These are phyloP conservation scores for Salvia sclarea DNA, from an alignment of 305 asterid species.

Conservation along the genomic window DNA sequence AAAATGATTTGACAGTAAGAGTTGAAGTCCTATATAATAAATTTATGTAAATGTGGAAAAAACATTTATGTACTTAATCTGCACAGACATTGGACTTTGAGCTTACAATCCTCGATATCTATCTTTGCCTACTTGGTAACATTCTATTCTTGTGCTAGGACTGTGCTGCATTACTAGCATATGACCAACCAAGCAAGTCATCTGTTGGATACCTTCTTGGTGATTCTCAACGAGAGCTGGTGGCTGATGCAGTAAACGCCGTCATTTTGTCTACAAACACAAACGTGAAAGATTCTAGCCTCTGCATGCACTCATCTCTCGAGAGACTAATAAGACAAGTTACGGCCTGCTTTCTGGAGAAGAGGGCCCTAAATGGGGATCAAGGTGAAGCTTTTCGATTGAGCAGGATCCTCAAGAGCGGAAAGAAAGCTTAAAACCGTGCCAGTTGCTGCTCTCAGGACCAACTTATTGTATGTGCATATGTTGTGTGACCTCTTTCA, in stretches of 20 bases:
- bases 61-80: neutral
- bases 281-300: slow-evolving; percentile 41
- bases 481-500: slow-evolving; percentile 24
- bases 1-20: neutral
- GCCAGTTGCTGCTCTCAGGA: neutral
- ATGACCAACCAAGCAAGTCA: slow-evolving; percentile 65
- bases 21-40: neutral
- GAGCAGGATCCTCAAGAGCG: slow-evolving; percentile 54
- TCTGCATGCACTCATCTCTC: slow-evolving; percentile 67
- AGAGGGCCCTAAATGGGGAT: slow-evolving; percentile 64
- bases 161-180: slow-evolving; percentile 86
- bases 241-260: slow-evolving; percentile 91
- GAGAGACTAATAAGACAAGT: slow-evolving; percentile 81
- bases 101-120: neutral
- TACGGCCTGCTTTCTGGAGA: slow-evolving; percentile 74
- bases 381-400: slow-evolving; percentile 79
- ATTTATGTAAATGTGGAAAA: neutral
- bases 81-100: neutral
- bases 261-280: slow-evolving; percentile 67
- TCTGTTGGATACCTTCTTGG: slow-evolving; percentile 81
- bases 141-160: slow-evolving; percentile 48
- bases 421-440: slow-evolving; percentile 39
- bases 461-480: slow-evolving; percentile 31
- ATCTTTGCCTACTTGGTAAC: neutral
- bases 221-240: slow-evolving; percentile 78